Evolutionary conservation across 1,284 basidiomycete genomes (phyloP).

Genomic region (Coriolopsis trogii): DNA sequence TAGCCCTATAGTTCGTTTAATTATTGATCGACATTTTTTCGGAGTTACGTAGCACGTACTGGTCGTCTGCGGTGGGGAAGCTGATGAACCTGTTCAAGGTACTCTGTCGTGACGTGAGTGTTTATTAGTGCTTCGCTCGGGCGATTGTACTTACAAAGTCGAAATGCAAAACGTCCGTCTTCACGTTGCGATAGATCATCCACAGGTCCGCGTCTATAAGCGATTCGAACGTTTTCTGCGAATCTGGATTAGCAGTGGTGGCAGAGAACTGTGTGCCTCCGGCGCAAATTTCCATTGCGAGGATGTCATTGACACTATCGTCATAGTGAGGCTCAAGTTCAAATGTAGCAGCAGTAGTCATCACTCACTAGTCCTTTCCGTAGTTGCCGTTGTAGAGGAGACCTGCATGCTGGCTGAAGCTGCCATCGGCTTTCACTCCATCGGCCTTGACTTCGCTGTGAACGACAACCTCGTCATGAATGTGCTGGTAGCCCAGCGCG

Average conservation of each 20-base stretch:
- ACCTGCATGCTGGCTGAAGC: slow-evolving; percentile 63
- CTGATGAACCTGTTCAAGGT: slow-evolving; percentile 63
- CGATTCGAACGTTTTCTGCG: slow-evolving; percentile 48
- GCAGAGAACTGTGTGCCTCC: slow-evolving; percentile 54
- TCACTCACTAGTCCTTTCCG: slow-evolving; percentile 60
- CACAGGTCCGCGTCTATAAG: slow-evolving; percentile 57
- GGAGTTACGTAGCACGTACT: slow-evolving; percentile 41
- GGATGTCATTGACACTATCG: slow-evolving; percentile 50
- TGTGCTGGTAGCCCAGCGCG: slow-evolving; percentile 48
- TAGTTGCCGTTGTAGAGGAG: slow-evolving; percentile 69
- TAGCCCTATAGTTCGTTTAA: slow-evolving; percentile 43
- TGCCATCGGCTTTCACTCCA: slow-evolving; percentile 65
- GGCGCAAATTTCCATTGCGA: slow-evolving; percentile 53
- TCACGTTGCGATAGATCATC: slow-evolving; percentile 67
- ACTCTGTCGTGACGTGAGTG: slow-evolving; percentile 41
- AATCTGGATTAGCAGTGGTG: slow-evolving; percentile 31
- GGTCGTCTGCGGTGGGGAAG: slow-evolving; percentile 59
- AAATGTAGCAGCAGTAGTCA: background rate
- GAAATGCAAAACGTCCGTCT: slow-evolving; percentile 63
- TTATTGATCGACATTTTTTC: background rate
- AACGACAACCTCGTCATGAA: slow-evolving; percentile 53
- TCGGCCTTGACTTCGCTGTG: slow-evolving; percentile 49
- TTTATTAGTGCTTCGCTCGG: too few relatives aligned
- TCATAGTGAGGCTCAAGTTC: background rate
- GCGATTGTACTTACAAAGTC: slow-evolving; percentile 53